phyloP scores from a whole-genome alignment of 2,329 filamentous ascomycete genomes.

The Fusarium sp. region DNA sequence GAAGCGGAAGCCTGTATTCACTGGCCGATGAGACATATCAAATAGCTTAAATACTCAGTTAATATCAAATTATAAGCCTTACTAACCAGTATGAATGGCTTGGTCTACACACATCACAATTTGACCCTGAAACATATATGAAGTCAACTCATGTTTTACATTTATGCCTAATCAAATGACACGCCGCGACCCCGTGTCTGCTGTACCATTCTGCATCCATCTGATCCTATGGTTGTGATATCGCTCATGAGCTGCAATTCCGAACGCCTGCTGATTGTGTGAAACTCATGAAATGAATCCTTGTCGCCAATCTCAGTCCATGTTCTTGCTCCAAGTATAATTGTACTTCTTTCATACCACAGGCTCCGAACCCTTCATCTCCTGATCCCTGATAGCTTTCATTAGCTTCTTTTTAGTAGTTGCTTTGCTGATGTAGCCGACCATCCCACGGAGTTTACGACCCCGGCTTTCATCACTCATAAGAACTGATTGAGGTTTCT shows the following conservation, averaged over 20 bases:
- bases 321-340: neutral
- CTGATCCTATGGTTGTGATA: constrained; percentile 22
- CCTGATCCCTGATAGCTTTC: neutral
- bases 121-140: neutral
- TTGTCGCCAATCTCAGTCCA: neutral
- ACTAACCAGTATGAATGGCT: neutral
- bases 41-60: neutral
- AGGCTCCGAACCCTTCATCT: neutral
- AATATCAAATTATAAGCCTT: neutral
- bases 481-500: neutral
- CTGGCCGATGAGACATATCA: constrained; percentile 56
- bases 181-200: neutral
- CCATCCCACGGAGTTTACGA: neutral
- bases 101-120: neutral
- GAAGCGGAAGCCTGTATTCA: constrained; percentile 70
- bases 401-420: neutral
- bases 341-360: neutral
- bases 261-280: constrained; percentile 16
- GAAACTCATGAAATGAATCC: neutral
- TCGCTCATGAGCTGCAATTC: constrained; percentile 2
- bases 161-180: neutral
- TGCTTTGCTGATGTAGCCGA: neutral
- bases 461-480: neutral
- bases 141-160: neutral
- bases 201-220: constrained; percentile 15